Conservation (phyloP, 768 basidiomycete species). For the Psilocybe tampanensis region DNA sequence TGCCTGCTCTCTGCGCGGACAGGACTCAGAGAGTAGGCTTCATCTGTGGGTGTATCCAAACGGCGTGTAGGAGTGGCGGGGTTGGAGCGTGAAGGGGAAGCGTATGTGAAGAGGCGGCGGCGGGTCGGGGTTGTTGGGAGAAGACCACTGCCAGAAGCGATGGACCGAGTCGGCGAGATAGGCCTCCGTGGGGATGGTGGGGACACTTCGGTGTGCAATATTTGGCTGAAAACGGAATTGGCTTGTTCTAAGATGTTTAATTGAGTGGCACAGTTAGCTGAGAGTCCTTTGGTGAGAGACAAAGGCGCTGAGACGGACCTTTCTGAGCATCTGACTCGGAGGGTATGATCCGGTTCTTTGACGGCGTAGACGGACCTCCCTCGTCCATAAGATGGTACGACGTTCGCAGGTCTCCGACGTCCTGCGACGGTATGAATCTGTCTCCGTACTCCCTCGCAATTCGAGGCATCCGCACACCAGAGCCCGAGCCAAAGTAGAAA, state of each 20-base stretch:
- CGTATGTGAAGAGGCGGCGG: slow-evolving; percentile 70
- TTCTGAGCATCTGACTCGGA: slow-evolving; percentile 78
- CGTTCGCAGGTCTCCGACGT: slow-evolving; percentile 64
- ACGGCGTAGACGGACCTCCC: slow-evolving; percentile 55
- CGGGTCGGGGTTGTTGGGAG: slow-evolving; percentile 56
- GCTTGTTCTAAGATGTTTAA: slow-evolving; percentile 70
- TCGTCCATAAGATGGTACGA: slow-evolving; percentile 69
- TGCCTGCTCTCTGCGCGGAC: slow-evolving; percentile 82
- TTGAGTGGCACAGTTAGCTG: slow-evolving; percentile 2
- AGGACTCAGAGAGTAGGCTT: slow-evolving; percentile 89
- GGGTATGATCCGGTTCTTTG: slow-evolving; percentile 64
- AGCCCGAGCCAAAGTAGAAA: neutral
- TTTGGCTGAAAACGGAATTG: slow-evolving; percentile 77
- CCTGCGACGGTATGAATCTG: slow-evolving; percentile 72
- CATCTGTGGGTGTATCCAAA: slow-evolving; percentile 85
- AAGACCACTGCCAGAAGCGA: slow-evolving; percentile 43
- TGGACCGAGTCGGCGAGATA: slow-evolving; percentile 60
- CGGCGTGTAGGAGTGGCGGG: slow-evolving; percentile 57
- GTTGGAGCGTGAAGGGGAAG: slow-evolving; percentile 61
- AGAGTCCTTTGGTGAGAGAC: neutral
- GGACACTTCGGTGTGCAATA: slow-evolving; percentile 78
- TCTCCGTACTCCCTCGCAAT: slow-evolving; percentile 52
- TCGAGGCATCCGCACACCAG: slow-evolving; percentile 23
- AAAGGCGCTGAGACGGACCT: slow-evolving; percentile 40
- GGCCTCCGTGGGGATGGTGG: slow-evolving; percentile 66